Percentiles rank a stretch among this genome's conserved stretches.
These are phyloP conservation scores for Micractinium conductrix DNA, from an alignment of 139 green algal species.

Conservation along the genomic window DNA sequence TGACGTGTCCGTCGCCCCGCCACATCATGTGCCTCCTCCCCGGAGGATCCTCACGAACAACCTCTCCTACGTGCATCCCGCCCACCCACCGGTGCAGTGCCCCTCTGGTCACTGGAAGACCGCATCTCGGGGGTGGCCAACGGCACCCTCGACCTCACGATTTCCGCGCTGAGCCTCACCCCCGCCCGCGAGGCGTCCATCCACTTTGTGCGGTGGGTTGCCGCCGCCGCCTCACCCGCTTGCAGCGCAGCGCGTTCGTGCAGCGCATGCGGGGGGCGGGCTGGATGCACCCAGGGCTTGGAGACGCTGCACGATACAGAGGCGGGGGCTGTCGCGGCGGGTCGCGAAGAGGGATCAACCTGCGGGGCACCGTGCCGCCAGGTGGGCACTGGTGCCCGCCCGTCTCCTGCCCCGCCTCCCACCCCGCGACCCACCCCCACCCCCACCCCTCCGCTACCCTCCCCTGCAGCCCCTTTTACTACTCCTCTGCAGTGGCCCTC, in stretches of 20 bases:
- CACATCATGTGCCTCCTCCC: no score
- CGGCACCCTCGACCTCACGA: background rate
- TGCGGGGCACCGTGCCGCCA: no score
- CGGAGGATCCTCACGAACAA: no score
- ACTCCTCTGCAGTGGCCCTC: background rate
- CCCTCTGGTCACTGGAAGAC: background rate
- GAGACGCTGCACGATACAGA: no score
- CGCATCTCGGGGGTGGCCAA: background rate
- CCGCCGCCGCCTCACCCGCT: no score
- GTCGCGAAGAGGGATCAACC: no score
- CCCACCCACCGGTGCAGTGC: background rate
- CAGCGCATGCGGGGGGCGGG: no score
- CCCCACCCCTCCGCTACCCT: no score
- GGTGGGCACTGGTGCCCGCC: background rate
- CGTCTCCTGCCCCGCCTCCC: background rate
- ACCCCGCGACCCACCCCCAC: background rate
- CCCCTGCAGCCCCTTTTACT: constrained; percentile 2
- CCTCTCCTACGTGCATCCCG: no score
- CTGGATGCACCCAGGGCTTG: no score
- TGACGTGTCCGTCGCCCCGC: background rate
- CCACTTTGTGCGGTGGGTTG: background rate
- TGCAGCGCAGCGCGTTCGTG: no score
- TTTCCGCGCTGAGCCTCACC: constrained; percentile 1
- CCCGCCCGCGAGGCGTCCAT: background rate
- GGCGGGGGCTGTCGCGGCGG: no score